Percentiles rank a stretch among this genome's conserved stretches.
These are phyloP conservation scores for Phytophthora ramorum DNA, from an alignment of 352 stramenopile genomes.

Conservation along the genomic window DNA sequence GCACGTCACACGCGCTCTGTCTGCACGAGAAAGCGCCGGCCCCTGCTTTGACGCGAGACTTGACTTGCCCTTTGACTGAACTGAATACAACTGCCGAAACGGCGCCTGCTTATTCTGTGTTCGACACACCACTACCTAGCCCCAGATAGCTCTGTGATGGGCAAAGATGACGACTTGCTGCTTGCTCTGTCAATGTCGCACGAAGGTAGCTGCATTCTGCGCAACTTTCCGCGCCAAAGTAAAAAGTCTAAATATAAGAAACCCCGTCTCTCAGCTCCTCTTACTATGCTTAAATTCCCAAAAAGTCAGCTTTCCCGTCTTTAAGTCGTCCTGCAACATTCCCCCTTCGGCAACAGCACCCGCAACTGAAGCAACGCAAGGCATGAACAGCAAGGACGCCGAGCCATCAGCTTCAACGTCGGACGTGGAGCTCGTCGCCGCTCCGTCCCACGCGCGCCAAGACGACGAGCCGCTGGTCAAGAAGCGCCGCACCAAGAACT, in stretches of 20 bases:
- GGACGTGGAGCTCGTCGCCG: background rate
- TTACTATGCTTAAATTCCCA: background rate
- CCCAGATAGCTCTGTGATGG: background rate
- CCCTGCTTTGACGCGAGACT: constrained; percentile 2
- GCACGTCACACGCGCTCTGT: constrained; percentile 33
- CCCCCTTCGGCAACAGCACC: constrained; percentile 3
- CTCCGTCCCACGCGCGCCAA: too few species aligned
- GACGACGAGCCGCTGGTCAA: constrained; percentile 51
- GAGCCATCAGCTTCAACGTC: constrained; percentile 18
- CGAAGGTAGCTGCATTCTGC: too few species aligned
- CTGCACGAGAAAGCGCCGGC: constrained; percentile 8
- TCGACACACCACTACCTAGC: constrained; percentile 1
- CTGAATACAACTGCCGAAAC: constrained; percentile 31
- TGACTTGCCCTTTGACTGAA: constrained; percentile 16
- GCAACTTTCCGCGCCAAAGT: background rate
- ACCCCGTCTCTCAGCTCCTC: background rate
- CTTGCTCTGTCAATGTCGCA: too few species aligned
- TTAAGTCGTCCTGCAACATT: constrained; percentile 14
- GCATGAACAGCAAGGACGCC: constrained; percentile 24
- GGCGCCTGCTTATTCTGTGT: constrained; percentile 6
- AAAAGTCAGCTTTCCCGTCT: background rate
- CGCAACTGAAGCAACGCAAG: constrained; percentile 22
- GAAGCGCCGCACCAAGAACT: constrained; percentile 88
- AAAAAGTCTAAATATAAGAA: background rate
- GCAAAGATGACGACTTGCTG: too few species aligned